Base-by-base conservation (phyloP, 768 basidiomycete species). In the Mycena latifolia region DNA sequence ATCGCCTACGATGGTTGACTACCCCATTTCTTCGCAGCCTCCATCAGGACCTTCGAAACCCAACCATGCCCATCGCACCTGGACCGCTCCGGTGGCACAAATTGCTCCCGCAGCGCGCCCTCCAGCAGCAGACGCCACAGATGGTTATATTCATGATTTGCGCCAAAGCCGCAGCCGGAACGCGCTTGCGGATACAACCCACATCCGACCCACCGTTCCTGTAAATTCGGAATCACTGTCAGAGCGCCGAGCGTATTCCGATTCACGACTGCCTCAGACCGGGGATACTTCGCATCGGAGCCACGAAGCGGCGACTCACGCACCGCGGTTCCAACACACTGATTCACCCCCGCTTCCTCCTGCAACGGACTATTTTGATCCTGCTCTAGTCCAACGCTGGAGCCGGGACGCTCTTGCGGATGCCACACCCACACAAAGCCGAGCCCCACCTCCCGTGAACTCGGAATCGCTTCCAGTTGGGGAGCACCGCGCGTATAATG, bases 21-120 rank as follows among this genome's bases (percentile, higher is more conserved):
- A 59, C n/a, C 57, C 57, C 3, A 17, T 20, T 33, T 31, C 43
- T 43, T 47, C 31, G n/a, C n/a, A n/a, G n/a, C n/a, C n/a, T n/a
- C n/a, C n/a, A 18, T 47, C 24, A 12, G 14, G 4, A 1, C 24
- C 47, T 50, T 12, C 31, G 8, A 37, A 24, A 27, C 33, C 47
- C 31, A 27, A 28, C 2, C 47, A 35, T 18, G 37, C 12, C 28
- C 57, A 59, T 14, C 57, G 35, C 35, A 39, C 57, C n/a, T 18
- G 7, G 15, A 39, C 57, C 11, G 33, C 15, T 15, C 35, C 57
- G 3, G 3, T 46, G 11, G 43, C n/a, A 25, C 43, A 46, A 29
- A 29, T 11, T 18, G 8, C 3, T 28, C 27, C 47, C 27, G 4
- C 47, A 5, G 25, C 47, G n/a, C 43, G 22, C 24, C 3, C 24